phyloP scores from a whole-genome alignment of 192 early-diverging fungal species.

The Spinellus fusiger region DNA sequence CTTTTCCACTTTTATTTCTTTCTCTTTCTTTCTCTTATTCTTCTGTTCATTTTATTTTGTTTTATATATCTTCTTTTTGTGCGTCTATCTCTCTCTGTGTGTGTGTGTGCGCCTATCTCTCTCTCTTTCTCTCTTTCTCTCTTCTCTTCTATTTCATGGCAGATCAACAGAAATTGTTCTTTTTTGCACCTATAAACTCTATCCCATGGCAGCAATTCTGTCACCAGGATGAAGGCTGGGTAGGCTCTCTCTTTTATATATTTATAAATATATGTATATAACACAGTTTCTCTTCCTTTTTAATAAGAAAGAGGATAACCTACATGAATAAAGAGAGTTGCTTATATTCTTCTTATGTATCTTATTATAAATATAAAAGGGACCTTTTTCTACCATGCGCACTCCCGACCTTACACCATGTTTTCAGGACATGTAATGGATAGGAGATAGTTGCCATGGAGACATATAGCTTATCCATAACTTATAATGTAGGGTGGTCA shows the following conservation, averaged over 20 bases:
- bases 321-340: too few species aligned
- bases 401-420: constrained; percentile 41
- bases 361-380: constrained; percentile 6
- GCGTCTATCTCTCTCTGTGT: too few species aligned
- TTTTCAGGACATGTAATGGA: constrained; percentile 37
- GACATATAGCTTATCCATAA: too few species aligned
- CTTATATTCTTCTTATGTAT: too few species aligned
- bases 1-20: not conserved
- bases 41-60: not conserved
- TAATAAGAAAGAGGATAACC: too few species aligned
- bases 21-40: not conserved
- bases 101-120: too few species aligned
- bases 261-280: too few species aligned
- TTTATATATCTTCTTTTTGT: not conserved
- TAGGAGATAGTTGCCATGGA: not conserved
- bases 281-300: too few species aligned
- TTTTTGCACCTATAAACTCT: not conserved
- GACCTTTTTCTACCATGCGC: constrained; percentile 34
- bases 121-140: not conserved
- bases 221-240: not conserved
- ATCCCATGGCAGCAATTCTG: not conserved
- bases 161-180: not conserved
- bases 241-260: too few species aligned
- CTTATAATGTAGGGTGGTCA: constrained; percentile 6
- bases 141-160: not conserved